Evolutionary conservation across 2,329 filamentous ascomycete species (phyloP).

Genomic region (Beauveria sp.): DNA sequence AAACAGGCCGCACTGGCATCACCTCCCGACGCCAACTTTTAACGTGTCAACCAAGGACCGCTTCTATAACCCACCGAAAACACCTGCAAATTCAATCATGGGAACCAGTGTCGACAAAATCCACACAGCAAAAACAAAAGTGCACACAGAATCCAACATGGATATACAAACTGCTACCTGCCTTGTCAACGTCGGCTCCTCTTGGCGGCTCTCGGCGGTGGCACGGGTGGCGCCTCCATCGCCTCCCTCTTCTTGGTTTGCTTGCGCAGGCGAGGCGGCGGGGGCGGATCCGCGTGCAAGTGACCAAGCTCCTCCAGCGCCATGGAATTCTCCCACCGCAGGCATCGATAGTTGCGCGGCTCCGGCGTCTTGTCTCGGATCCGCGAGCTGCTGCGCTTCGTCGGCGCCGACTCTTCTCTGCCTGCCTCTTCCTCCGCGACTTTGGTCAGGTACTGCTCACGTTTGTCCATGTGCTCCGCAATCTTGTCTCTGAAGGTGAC

Average conservation of each 20-base stretch:
- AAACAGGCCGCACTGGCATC: not conserved
- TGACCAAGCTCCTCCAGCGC: slow-evolving; percentile 51
- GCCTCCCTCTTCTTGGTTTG: slow-evolving; percentile 45
- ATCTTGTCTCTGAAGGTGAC: slow-evolving; percentile 70
- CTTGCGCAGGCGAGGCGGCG: slow-evolving; percentile 43
- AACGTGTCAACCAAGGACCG: not conserved
- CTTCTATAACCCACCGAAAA: not conserved
- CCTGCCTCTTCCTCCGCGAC: slow-evolving; percentile 26
- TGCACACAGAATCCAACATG: not conserved
- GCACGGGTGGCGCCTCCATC: slow-evolving; percentile 20
- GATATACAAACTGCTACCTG: not conserved
- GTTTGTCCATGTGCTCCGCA: slow-evolving; percentile 68
- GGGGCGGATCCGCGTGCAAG: slow-evolving; percentile 47
- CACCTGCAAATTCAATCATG: not conserved
- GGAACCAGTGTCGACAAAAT: not conserved
- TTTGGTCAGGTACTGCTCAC: slow-evolving; percentile 58
- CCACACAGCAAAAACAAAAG: not conserved
- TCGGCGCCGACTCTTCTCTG: slow-evolving; percentile 28
- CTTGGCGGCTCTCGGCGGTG: not conserved
- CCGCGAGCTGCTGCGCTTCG: slow-evolving; percentile 37
- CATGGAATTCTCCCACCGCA: slow-evolving; percentile 49
- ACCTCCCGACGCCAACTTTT: not conserved
- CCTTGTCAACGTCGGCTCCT: not conserved
- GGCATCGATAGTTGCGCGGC: slow-evolving; percentile 39
- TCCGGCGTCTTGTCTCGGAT: slow-evolving; percentile 41